These are phyloP conservation scores for Rhodotorula glutinis DNA, from an alignment of 1,284 basidiomycete species.

Conservation along the genomic window DNA sequence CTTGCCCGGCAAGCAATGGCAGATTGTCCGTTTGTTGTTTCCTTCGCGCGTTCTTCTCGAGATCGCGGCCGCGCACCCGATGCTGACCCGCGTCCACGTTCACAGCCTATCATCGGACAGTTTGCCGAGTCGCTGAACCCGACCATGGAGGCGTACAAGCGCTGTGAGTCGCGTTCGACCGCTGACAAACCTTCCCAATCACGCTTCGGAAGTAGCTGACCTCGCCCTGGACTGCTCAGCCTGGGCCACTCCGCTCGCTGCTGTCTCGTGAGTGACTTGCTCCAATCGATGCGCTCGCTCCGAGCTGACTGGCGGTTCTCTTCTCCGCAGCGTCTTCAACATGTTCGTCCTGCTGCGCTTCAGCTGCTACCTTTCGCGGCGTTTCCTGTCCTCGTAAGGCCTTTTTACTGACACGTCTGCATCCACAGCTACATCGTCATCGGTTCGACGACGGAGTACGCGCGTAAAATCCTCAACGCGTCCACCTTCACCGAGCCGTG, in stretches of 20 bases:
- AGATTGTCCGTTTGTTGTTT: constrained; percentile 55
- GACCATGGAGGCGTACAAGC: constrained; percentile 79
- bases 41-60: neutral
- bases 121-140: constrained; percentile 78
- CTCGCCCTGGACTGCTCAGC: constrained; percentile 49
- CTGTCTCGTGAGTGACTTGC: constrained; percentile 56
- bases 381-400: neutral
- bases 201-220: constrained; percentile 3
- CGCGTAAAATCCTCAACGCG: constrained; percentile 90
- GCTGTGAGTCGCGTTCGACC: constrained; percentile 23
- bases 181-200: too few species aligned
- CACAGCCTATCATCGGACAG: constrained; percentile 77
- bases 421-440: constrained; percentile 87
- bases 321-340: constrained; percentile 67
- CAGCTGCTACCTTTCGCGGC: neutral
- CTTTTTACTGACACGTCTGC: neutral
- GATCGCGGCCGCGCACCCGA: neutral
- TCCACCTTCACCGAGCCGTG: constrained; percentile 86
- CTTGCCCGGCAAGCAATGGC: constrained; percentile 82
- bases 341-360: constrained; percentile 60
- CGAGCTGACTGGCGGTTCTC: neutral
- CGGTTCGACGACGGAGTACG: constrained; percentile 83
- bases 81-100: neutral
- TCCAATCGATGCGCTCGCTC: neutral
- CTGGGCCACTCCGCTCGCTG: constrained; percentile 70